These are phyloP conservation scores for Metschnikowia kunwiensis DNA, from an alignment of 805 yeast genomes.

Conservation along the genomic window DNA sequence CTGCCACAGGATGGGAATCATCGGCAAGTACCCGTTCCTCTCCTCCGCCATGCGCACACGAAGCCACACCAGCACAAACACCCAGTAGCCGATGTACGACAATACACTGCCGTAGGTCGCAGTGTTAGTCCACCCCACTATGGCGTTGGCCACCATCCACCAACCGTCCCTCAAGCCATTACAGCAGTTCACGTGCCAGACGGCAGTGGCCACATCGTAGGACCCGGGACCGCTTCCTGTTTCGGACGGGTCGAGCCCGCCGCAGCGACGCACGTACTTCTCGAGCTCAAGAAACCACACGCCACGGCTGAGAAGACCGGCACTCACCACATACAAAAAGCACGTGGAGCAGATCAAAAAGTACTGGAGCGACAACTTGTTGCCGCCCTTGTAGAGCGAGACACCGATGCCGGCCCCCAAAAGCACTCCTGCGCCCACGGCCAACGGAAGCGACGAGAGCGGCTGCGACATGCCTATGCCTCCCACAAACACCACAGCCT, in stretches of 20 bases:
- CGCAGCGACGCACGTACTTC: slow-evolving; percentile 36
- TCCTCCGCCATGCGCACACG: slow-evolving; percentile 35
- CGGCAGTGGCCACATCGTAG: slow-evolving; percentile 37
- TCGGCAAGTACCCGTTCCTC: slow-evolving; percentile 35
- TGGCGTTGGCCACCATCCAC: slow-evolving; percentile 47
- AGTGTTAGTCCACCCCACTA: slow-evolving; percentile 46
- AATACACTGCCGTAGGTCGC: slow-evolving; percentile 45
- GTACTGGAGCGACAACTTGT: slow-evolving; percentile 40
- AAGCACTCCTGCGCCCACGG: slow-evolving; percentile 27
- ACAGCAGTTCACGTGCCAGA: slow-evolving; percentile 49
- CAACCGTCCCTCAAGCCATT: slow-evolving; percentile 43
- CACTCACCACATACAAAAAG: slow-evolving; percentile 42
- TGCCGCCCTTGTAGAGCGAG: slow-evolving; percentile 39
- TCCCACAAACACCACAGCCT: slow-evolving; percentile 63
- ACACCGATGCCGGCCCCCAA: slow-evolving; percentile 35
- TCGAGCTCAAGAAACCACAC: slow-evolving; percentile 45
- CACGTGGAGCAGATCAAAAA: slow-evolving; percentile 39
- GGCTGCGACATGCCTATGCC: slow-evolving; percentile 27
- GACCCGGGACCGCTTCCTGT: slow-evolving; percentile 48
- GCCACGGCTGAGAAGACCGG: slow-evolving; percentile 44
- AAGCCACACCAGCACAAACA: slow-evolving; percentile 30
- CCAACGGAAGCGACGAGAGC: slow-evolving; percentile 20
- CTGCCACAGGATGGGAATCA: slow-evolving; percentile 62
- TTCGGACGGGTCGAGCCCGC: slow-evolving; percentile 41
- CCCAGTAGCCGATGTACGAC: slow-evolving; percentile 38